phyloP scores from a whole-genome alignment of 2,329 filamentous ascomycete species.

The Domatiomyces globalis region DNA sequence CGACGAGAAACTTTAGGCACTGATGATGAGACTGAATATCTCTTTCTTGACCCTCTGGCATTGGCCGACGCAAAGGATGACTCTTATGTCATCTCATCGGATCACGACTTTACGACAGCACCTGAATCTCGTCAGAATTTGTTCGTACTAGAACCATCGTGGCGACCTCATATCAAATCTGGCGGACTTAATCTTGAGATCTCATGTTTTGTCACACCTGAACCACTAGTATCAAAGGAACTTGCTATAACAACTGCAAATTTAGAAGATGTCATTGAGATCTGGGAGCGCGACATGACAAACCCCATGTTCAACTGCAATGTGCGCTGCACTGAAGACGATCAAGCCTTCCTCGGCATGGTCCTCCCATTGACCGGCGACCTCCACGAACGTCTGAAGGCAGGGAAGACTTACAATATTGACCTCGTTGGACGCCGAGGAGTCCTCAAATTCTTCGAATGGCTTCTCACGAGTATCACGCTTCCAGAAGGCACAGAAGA shows the following conservation, averaged over 20 bases:
- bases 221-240: neutral
- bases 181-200: neutral
- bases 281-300: neutral
- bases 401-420: neutral
- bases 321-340: neutral
- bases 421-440: neutral
- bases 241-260: neutral
- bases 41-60: slow-evolving; percentile 45
- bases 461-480: neutral
- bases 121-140: slow-evolving; percentile 34
- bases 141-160: slow-evolving; percentile 33
- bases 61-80: slow-evolving; percentile 36
- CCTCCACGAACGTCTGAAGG: neutral
- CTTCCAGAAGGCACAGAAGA: neutral
- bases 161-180: slow-evolving; percentile 26
- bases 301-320: neutral
- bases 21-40: slow-evolving; percentile 28
- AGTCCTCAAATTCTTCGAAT: neutral
- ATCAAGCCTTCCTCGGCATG: neutral
- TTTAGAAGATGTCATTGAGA: neutral
- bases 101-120: slow-evolving; percentile 33
- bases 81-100: slow-evolving; percentile 42
- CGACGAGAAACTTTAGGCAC: neutral
- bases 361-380: neutral
- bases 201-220: neutral